phyloP scores from a whole-genome alignment of 768 basidiomycete genomes.

The Gloeopeniophorella convolvens region DNA sequence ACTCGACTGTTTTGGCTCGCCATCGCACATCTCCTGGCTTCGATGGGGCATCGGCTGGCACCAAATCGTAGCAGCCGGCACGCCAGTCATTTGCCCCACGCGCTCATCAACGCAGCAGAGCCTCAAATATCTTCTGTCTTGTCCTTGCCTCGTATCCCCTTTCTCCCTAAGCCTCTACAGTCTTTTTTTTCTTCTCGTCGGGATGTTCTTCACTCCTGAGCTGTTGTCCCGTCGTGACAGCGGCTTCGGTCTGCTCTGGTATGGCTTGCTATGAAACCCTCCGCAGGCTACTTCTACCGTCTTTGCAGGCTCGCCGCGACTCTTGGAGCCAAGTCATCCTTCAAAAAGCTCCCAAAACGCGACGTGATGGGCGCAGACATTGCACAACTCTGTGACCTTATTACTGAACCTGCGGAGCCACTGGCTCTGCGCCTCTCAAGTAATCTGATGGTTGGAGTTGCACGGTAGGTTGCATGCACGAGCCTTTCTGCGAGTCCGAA shows the following conservation, averaged over 20 bases:
- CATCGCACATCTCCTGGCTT: too few relatives aligned
- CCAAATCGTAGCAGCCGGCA: too few relatives aligned
- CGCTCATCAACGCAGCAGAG: too few relatives aligned
- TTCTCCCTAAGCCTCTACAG: neutral
- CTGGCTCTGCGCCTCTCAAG: conserved; percentile 82
- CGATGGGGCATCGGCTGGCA: too few relatives aligned
- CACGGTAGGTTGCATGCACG: conserved; percentile 47
- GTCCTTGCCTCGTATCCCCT: conserved; percentile 1
- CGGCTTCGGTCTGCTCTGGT: conserved; percentile 89
- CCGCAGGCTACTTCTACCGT: neutral
- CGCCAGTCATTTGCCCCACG: too few relatives aligned
- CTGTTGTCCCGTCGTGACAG: conserved; percentile 76
- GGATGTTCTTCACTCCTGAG: conserved; percentile 86
- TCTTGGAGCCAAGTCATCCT: conserved; percentile 78
- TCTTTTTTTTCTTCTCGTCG: neutral
- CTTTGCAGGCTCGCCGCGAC: conserved; percentile 79
- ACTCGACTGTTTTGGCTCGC: too few relatives aligned
- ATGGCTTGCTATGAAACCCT: conserved; percentile 9
- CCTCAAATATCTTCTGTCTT: too few relatives aligned
- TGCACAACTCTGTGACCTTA: conserved; percentile 69
- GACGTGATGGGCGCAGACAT: conserved; percentile 86
- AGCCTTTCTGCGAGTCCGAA: neutral
- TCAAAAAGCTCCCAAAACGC: conserved; percentile 75
- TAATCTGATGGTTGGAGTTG: conserved; percentile 85
- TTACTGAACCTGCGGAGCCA: conserved; percentile 78